Evolutionary conservation across 768 basidiomycete genomes (phyloP).

Genomic region (Rhodotorula paludigena): DNA sequence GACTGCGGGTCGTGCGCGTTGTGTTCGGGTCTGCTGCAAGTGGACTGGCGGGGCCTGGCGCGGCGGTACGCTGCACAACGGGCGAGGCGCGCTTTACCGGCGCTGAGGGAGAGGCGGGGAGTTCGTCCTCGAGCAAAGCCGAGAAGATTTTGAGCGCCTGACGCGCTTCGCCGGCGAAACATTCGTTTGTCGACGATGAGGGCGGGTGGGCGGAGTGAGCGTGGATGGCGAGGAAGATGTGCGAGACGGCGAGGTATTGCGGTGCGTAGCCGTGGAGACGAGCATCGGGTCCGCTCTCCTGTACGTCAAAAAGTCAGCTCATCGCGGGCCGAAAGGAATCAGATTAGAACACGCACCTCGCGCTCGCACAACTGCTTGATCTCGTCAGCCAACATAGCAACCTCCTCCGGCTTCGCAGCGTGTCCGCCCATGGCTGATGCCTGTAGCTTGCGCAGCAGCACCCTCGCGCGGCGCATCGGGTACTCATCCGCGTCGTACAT

Average conservation of each 20-base stretch:
- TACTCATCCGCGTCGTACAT: constrained; percentile 54
- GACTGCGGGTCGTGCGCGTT: background rate
- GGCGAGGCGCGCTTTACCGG: constrained; percentile 47
- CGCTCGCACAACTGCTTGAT: constrained; percentile 11
- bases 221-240: constrained; percentile 68
- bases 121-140: constrained; percentile 43
- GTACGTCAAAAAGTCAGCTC: background rate
- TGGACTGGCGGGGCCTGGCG: background rate
- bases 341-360: constrained; percentile 2
- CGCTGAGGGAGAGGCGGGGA: constrained; percentile 19
- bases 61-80: background rate
- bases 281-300: constrained; percentile 47
- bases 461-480: constrained; percentile 58
- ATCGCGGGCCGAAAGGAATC: background rate
- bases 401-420: constrained; percentile 22
- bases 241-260: constrained; percentile 54
- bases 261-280: constrained; percentile 42
- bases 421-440: constrained; percentile 48
- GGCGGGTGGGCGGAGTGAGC: constrained; percentile 56
- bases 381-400: constrained; percentile 42
- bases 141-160: constrained; percentile 31
- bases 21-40: background rate
- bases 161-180: constrained; percentile 55
- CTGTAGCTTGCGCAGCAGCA: constrained; percentile 57
- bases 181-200: constrained; percentile 51